phyloP scores from a whole-genome alignment of 805 yeast genomes.

The Nakazawaea peltata region DNA sequence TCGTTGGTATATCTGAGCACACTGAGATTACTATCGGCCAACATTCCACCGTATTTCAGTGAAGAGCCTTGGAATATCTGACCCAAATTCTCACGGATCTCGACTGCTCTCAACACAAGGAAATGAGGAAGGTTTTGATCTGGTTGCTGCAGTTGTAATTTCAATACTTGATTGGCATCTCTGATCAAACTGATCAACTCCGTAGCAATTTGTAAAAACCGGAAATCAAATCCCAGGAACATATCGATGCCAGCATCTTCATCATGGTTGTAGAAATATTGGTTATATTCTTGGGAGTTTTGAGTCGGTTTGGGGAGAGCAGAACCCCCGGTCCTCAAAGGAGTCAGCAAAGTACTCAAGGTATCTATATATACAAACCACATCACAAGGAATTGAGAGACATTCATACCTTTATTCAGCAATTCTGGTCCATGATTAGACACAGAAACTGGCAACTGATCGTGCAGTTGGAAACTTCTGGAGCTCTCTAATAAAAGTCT shows the following conservation, averaged over 20 bases:
- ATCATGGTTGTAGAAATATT: not conserved
- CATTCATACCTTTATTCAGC: slow-evolving; percentile 23
- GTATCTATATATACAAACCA: slow-evolving; percentile 68
- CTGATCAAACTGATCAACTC: slow-evolving; percentile 36
- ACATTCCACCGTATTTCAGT: slow-evolving; percentile 5
- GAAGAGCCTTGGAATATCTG: slow-evolving; percentile 15
- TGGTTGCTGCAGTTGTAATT: slow-evolving; percentile 6
- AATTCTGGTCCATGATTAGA: slow-evolving; percentile 10
- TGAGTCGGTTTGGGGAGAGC: not conserved
- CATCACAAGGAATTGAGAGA: slow-evolving; percentile 48
- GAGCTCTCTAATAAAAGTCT: slow-evolving; percentile 13
- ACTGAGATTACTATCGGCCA: slow-evolving; percentile 14
- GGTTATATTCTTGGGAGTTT: too few relatives aligned
- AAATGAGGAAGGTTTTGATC: slow-evolving; percentile 14
- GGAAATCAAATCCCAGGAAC: slow-evolving; percentile 58
- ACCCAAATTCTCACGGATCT: slow-evolving; percentile 24
- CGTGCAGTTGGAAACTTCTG: slow-evolving; percentile 13
- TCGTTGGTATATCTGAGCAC: slow-evolving; percentile 38
- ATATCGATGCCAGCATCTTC: slow-evolving; percentile 43
- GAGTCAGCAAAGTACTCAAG: slow-evolving; percentile 53
- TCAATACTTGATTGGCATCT: slow-evolving; percentile 13
- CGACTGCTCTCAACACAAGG: slow-evolving; percentile 29
- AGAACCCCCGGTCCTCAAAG: slow-evolving; percentile 22
- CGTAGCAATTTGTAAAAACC: slow-evolving; percentile 49
- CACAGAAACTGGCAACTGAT: slow-evolving; percentile 2